Conservation (phyloP, 352 stramenopile species). For the Hyphochytrium catenoides region DNA sequence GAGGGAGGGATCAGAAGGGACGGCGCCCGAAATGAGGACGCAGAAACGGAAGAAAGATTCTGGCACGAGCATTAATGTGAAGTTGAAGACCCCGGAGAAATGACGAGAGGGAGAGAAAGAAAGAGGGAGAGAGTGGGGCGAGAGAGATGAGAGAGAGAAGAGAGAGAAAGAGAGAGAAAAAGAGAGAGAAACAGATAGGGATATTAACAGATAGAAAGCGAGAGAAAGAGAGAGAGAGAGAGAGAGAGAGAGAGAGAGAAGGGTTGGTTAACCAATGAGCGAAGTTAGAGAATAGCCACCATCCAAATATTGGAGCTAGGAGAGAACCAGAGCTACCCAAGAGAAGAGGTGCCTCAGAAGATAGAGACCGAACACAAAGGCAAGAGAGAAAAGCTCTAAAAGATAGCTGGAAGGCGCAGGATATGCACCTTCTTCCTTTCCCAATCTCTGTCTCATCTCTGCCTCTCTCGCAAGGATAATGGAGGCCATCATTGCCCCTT, state of each 20-base stretch:
- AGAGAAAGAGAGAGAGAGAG: too few species aligned
- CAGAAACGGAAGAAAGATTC: slow-evolving; percentile 27
- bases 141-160: neutral
- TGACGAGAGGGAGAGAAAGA: neutral
- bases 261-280: too few species aligned
- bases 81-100: neutral
- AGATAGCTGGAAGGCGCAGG: too few species aligned
- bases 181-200: neutral
- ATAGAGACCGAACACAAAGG: slow-evolving; percentile 21
- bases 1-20: slow-evolving; percentile 21
- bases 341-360: neutral
- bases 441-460: too few species aligned
- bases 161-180: neutral
- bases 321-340: neutral
- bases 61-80: slow-evolving; percentile 15
- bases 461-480: slow-evolving; percentile 34
- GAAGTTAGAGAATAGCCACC: too few species aligned
- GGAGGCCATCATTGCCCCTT: slow-evolving; percentile 37
- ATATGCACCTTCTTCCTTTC: too few species aligned
- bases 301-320: too few species aligned
- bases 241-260: too few species aligned
- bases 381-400: too few species aligned
- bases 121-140: neutral
- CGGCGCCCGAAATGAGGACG: slow-evolving; percentile 44
- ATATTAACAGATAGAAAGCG: slow-evolving; percentile 12